A percentile compares a stretch with the other conserved stretches of the same genome.
Evolutionary conservation across 176 grass and related monocot genomes (phyloP).

Genomic region (Aegilops tauschii): DNA sequence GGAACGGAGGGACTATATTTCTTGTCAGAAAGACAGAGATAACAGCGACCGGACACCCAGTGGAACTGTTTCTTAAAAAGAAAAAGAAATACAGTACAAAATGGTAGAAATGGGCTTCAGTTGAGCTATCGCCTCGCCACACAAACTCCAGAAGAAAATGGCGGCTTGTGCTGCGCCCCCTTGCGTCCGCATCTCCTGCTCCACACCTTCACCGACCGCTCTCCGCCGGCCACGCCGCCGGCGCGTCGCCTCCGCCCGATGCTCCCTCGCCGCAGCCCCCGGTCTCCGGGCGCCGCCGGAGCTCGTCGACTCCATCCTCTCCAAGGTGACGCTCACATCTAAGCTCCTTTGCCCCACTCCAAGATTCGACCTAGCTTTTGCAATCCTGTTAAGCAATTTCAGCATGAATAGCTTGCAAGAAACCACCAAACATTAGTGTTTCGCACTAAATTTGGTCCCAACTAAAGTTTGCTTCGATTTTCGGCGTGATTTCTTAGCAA

Average conservation of each 20-base stretch:
- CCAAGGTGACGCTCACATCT: slow-evolving; percentile 46
- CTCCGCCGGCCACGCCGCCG: slow-evolving; percentile 30
- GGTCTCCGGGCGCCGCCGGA: slow-evolving; percentile 47
- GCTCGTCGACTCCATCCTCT: slow-evolving; percentile 78
- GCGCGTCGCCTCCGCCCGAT: slow-evolving; percentile 35
- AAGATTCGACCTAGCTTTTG: neutral
- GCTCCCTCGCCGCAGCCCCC: slow-evolving; percentile 50
- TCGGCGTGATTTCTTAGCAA: neutral
- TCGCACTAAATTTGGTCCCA: neutral
- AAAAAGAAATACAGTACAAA: neutral
- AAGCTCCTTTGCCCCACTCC: neutral
- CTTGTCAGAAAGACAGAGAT: too few species aligned
- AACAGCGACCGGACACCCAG: neutral
- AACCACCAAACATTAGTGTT: neutral
- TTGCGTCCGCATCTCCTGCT: slow-evolving; percentile 40
- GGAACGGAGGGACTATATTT: too few species aligned
- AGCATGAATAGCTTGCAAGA: neutral
- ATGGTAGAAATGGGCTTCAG: neutral
- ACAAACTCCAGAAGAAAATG: slow-evolving; percentile 38
- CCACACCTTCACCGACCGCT: slow-evolving; percentile 27
- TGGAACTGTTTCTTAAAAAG: neutral
- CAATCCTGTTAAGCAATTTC: neutral
- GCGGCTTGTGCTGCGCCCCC: slow-evolving; percentile 30
- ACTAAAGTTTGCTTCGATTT: neutral
- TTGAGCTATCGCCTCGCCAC: slow-evolving; percentile 1